Percentiles rank a stretch among this genome's conserved stretches.
Evolutionary conservation across 2,329 filamentous ascomycete species (phyloP).

Genomic region (Claviceps pazoutovae): DNA sequence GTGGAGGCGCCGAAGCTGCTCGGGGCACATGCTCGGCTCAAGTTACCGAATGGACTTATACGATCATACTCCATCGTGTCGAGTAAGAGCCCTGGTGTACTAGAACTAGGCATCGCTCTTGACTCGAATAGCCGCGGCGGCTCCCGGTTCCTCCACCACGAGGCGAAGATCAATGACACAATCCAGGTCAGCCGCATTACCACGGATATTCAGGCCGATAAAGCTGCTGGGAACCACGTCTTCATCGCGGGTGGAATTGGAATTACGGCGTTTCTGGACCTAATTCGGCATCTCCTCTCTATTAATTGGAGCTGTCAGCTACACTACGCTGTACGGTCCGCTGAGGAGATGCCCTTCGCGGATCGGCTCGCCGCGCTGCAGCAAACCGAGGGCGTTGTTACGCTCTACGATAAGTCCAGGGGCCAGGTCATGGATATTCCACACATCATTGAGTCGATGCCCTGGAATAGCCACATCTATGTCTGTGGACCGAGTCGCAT

Average conservation of each 20-base stretch:
- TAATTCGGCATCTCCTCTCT: slow-evolving; percentile 26
- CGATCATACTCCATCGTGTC: slow-evolving; percentile 47
- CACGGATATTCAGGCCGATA: slow-evolving; percentile 29
- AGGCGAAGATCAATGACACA: slow-evolving; percentile 30
- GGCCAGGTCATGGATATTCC: slow-evolving; percentile 39
- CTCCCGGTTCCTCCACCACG: slow-evolving; percentile 42
- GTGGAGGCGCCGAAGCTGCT: slow-evolving; percentile 18
- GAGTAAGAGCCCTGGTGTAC: slow-evolving; percentile 25
- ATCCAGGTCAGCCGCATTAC: slow-evolving; percentile 39
- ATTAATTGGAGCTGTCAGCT: slow-evolving; percentile 38
- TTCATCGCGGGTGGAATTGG: slow-evolving; percentile 53
- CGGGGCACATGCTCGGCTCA: slow-evolving; percentile 43
- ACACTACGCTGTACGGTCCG: slow-evolving; percentile 43
- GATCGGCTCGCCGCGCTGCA: slow-evolving; percentile 28
- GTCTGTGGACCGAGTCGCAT: slow-evolving; percentile 45
- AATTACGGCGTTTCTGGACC: slow-evolving; percentile 47
- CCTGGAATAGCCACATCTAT: slow-evolving; percentile 44
- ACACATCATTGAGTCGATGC: slow-evolving; percentile 31
- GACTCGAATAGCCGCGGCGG: slow-evolving; percentile 43
- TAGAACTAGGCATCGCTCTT: slow-evolving; percentile 45
- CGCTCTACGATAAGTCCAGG: slow-evolving; percentile 36
- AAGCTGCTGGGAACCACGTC: slow-evolving; percentile 41
- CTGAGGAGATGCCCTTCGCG: slow-evolving; percentile 40
- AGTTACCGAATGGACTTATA: slow-evolving; percentile 39
- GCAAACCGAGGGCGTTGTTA: slow-evolving; percentile 20